Evolutionary conservation across 2,329 filamentous ascomycete species (phyloP).

Genomic region (Volutella citrinella): DNA sequence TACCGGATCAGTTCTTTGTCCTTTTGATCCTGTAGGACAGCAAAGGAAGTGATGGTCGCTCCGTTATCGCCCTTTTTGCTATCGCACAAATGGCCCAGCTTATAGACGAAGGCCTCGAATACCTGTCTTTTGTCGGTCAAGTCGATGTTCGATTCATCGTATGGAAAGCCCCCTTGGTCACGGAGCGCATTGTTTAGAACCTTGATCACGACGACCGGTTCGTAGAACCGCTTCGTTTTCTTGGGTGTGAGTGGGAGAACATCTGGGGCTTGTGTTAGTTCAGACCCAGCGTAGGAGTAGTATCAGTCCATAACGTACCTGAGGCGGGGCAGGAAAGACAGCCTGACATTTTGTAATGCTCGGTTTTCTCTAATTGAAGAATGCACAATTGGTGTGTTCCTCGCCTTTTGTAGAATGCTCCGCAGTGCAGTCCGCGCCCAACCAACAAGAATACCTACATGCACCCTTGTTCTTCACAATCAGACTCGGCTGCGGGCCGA

Average conservation of each 20-base stretch:
- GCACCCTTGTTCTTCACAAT: too few species aligned
- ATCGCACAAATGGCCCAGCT: constrained; percentile 14
- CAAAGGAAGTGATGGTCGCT: constrained; percentile 20
- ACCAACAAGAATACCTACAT: too few species aligned
- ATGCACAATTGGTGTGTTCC: too few species aligned
- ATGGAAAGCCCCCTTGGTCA: background rate
- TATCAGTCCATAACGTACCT: too few species aligned
- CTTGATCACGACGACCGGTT: constrained; percentile 9
- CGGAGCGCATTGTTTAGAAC: constrained; percentile 3
- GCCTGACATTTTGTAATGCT: too few species aligned
- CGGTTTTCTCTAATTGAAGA: too few species aligned
- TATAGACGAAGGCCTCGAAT: constrained; percentile 13
- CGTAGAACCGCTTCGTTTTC: constrained; percentile 9
- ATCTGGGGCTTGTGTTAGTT: background rate
- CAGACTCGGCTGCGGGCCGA: too few species aligned
- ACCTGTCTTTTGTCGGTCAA: background rate
- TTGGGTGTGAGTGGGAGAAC: background rate
- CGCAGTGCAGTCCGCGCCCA: too few species aligned
- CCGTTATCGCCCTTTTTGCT: constrained; percentile 1
- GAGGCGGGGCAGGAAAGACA: too few species aligned
- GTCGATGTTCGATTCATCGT: constrained; percentile 7
- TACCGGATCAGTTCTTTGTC: constrained; percentile 13
- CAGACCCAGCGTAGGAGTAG: too few species aligned
- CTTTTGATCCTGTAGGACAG: constrained; percentile 17
- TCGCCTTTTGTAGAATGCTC: too few species aligned